A percentile compares a stretch with the other conserved stretches of the same genome.
These are phyloP conservation scores for Fusarium sp. DNA, from an alignment of 2,329 filamentous ascomycete species.

Conservation along the genomic window DNA sequence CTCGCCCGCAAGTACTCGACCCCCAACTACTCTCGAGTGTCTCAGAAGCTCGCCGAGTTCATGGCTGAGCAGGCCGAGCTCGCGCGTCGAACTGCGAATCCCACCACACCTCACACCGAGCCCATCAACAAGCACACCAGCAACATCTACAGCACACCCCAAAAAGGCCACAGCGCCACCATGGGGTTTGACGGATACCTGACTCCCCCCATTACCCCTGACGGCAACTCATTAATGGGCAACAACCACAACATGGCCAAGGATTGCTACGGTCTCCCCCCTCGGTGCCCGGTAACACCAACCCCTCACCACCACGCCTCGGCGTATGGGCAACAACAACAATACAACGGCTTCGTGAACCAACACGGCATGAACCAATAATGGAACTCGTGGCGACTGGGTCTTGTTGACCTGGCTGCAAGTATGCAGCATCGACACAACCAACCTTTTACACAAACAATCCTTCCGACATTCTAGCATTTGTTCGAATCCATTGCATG, in stretches of 20 bases:
- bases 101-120: constrained; percentile 72
- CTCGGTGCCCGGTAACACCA: constrained; percentile 72
- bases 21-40: constrained; percentile 64
- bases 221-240: constrained; percentile 68
- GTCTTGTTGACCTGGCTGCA: constrained; percentile 1
- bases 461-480: constrained; percentile 37
- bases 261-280: constrained; percentile 61
- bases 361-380: constrained; percentile 59
- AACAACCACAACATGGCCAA: constrained; percentile 58
- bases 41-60: constrained; percentile 68
- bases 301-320: constrained; percentile 62
- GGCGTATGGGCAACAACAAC: constrained; percentile 48
- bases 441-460: constrained; percentile 22
- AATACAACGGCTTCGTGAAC: constrained; percentile 54
- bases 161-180: constrained; percentile 77
- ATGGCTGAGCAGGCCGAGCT: constrained; percentile 70
- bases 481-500: constrained; percentile 50
- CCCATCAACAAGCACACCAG: constrained; percentile 62
- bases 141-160: constrained; percentile 80
- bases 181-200: constrained; percentile 80
- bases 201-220: constrained; percentile 88
- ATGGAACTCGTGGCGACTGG: constrained; percentile 45
- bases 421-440: constrained; percentile 8
- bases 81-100: constrained; percentile 60
- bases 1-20: constrained; percentile 71